These are phyloP conservation scores for Marchantia paleacea DNA, from an alignment of 225 moss, liverwort and hornwort genomes.

Conservation along the genomic window DNA sequence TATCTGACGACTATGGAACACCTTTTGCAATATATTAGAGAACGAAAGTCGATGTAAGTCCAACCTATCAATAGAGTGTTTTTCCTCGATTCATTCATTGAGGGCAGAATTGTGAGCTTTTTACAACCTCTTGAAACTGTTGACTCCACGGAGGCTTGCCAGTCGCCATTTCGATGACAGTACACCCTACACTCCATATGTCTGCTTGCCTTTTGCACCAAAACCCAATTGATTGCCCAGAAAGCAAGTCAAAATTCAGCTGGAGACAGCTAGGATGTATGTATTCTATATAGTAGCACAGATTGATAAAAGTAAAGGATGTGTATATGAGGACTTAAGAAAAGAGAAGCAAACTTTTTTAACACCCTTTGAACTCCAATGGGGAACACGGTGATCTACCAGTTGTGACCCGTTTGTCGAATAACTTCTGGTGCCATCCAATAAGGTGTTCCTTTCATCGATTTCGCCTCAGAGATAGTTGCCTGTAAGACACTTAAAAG, in stretches of 20 bases:
- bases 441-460: conserved; percentile 56
- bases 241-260: not conserved
- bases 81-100: not conserved
- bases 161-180: conserved; percentile 55
- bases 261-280: not conserved
- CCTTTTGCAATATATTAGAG: not conserved
- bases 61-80: not conserved
- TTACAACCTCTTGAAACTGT: conserved; percentile 74
- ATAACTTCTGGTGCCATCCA: conserved; percentile 61
- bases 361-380: not conserved
- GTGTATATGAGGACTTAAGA: too few relatives aligned
- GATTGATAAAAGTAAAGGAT: not conserved
- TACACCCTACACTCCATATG: conserved; percentile 55
- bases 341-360: too few relatives aligned
- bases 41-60: not conserved
- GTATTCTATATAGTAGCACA: not conserved
- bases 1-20: too few relatives aligned
- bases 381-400: conserved; percentile 14
- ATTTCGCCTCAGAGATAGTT: conserved; percentile 51
- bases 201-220: conserved; percentile 49
- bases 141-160: conserved; percentile 60
- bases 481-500: conserved; percentile 22
- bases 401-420: conserved; percentile 51
- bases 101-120: not conserved
- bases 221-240: not conserved